Percentiles rank a stretch among this genome's conserved stretches.
These are phyloP conservation scores for Populus hybrid DNA, from an alignment of 441 rosid genomes.

Conservation along the genomic window DNA sequence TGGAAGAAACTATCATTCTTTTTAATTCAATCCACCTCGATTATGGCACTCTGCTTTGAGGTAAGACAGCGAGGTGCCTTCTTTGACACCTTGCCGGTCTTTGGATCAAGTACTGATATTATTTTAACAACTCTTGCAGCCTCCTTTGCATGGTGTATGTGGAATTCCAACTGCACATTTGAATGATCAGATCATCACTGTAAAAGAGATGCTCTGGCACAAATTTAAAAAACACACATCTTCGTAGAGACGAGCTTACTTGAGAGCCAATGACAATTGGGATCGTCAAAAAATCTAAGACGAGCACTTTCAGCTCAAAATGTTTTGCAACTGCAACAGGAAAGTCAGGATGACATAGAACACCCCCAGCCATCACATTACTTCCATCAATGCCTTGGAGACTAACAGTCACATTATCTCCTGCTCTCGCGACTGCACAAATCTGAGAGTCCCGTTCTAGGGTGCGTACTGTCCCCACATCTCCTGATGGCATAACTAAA, in stretches of 20 bases:
- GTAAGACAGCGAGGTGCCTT: slow-evolving; percentile 75
- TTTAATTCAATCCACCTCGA: slow-evolving; percentile 59
- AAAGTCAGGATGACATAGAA: slow-evolving; percentile 85
- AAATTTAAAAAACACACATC: neutral
- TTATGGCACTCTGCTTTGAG: slow-evolving; percentile 75
- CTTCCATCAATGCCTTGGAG: slow-evolving; percentile 74
- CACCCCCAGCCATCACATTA: slow-evolving; percentile 78
- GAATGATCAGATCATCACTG: slow-evolving; percentile 15
- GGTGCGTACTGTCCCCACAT: slow-evolving; percentile 69
- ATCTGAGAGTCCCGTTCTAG: slow-evolving; percentile 71
- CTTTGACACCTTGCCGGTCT: slow-evolving; percentile 81
- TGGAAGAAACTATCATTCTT: neutral
- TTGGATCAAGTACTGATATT: slow-evolving; percentile 69
- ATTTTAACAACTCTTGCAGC: slow-evolving; percentile 72
- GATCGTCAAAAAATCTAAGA: slow-evolving; percentile 64
- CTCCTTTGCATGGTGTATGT: slow-evolving; percentile 83
- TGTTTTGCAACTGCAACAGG: slow-evolving; percentile 68
- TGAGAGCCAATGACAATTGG: slow-evolving; percentile 93
- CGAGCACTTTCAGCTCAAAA: slow-evolving; percentile 72
- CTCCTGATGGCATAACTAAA: slow-evolving; percentile 83
- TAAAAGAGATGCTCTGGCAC: neutral
- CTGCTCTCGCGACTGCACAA: slow-evolving; percentile 79
- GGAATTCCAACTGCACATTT: slow-evolving; percentile 78
- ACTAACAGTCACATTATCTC: slow-evolving; percentile 72
- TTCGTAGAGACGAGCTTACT: slow-evolving; percentile 32